phyloP scores from a whole-genome alignment of 257 asterid species.

The Fraxinus excelsior region DNA sequence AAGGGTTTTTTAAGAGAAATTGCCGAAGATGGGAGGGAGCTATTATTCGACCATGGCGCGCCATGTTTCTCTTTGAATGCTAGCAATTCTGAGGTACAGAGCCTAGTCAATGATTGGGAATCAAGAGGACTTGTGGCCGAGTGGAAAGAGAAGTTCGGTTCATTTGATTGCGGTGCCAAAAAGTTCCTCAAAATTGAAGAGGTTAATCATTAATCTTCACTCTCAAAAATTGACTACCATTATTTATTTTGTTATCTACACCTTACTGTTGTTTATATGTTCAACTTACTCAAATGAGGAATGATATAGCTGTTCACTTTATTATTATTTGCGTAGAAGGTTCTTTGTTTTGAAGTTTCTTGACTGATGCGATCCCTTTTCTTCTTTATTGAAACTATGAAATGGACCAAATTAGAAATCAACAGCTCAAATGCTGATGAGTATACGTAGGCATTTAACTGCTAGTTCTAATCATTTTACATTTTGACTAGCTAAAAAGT shows the following conservation, averaged over 20 bases:
- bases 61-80: slow-evolving; percentile 63
- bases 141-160: slow-evolving; percentile 80
- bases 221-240: not conserved
- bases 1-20: slow-evolving; percentile 48
- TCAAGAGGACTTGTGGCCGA: slow-evolving; percentile 74
- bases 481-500: not conserved
- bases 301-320: not conserved
- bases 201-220: slow-evolving; percentile 37
- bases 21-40: slow-evolving; percentile 80
- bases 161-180: slow-evolving; percentile 68
- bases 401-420: not conserved
- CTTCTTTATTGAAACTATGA: not conserved
- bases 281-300: not conserved
- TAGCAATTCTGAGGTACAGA: slow-evolving; percentile 58
- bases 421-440: not conserved
- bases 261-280: not conserved
- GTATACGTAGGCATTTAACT: not conserved
- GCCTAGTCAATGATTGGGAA: slow-evolving; percentile 72
- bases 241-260: not conserved
- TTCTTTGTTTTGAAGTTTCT: not conserved
- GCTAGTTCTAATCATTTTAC: not conserved
- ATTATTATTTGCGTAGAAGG: not conserved
- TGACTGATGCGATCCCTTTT: not conserved
- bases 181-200: slow-evolving; percentile 51
- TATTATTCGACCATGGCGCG: slow-evolving; percentile 81